Conservation (phyloP, 1,284 basidiomycete genomes). For the Bondarzewia mesenterica region DNA sequence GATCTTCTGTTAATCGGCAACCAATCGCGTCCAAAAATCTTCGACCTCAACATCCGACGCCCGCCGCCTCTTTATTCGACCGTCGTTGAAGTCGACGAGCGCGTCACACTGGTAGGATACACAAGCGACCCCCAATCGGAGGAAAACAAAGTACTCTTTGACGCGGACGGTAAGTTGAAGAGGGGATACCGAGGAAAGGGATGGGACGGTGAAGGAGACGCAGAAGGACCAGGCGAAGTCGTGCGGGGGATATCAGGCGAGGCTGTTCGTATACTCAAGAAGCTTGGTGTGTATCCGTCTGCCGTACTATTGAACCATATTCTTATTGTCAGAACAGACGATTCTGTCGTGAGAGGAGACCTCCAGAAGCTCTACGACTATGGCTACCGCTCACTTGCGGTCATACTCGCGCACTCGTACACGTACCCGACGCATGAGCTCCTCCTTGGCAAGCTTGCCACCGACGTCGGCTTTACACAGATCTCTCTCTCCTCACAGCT, state of each 20-base stretch:
- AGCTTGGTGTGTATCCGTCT: constrained; percentile 45
- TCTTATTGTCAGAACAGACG: constrained; percentile 30
- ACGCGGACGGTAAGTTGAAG: constrained; percentile 56
- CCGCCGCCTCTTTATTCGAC: constrained; percentile 72
- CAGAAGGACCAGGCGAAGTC: constrained; percentile 72
- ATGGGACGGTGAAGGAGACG: constrained; percentile 57
- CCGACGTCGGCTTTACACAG: constrained; percentile 76
- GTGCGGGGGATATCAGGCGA: constrained; percentile 86
- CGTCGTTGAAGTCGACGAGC: constrained; percentile 88
- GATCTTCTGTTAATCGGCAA: constrained; percentile 90
- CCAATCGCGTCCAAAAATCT: constrained; percentile 86
- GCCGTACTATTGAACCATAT: background rate
- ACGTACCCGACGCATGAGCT: constrained; percentile 82
- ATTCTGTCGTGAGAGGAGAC: constrained; percentile 42
- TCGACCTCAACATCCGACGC: constrained; percentile 82
- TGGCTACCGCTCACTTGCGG: constrained; percentile 80
- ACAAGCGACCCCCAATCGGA: constrained; percentile 81
- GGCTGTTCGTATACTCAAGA: constrained; percentile 79
- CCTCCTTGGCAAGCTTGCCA: constrained; percentile 66
- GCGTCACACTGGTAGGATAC: constrained; percentile 90
- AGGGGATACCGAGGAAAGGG: constrained; percentile 70
- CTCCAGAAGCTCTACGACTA: constrained; percentile 63
- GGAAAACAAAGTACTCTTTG: constrained; percentile 69
- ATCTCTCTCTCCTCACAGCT: constrained; percentile 85
- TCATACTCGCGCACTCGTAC: constrained; percentile 89